Conservation (phyloP, 2,329 filamentous ascomycete genomes). For the Thelonectria rubi region DNA sequence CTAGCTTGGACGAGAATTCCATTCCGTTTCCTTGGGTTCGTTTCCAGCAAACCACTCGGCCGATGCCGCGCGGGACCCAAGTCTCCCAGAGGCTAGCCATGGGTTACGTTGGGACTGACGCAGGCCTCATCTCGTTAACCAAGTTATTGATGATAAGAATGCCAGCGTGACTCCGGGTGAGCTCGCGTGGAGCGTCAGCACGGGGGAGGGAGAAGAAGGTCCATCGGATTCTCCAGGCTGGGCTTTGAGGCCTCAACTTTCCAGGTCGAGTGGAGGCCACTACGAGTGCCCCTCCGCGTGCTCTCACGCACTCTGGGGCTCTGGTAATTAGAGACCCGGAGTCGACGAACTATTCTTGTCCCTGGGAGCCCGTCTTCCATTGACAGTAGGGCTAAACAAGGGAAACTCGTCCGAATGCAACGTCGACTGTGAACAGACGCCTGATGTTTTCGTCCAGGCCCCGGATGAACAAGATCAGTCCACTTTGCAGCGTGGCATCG, state of each 20-base stretch:
- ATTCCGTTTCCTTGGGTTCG: not conserved
- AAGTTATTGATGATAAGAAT: not conserved
- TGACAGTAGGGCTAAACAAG: not conserved
- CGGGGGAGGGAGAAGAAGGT: not conserved
- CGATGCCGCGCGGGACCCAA: not conserved
- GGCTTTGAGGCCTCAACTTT: constrained; percentile 1
- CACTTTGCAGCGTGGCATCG: constrained; percentile 1
- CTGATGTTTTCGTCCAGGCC: not conserved
- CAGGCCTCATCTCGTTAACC: not conserved
- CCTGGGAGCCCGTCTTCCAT: not conserved
- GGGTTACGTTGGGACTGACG: not conserved
- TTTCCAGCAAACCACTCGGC: not conserved
- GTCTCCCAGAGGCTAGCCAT: not conserved
- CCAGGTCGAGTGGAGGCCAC: not conserved
- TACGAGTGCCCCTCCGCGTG: not conserved
- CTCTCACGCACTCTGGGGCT: not conserved
- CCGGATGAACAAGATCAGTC: not conserved
- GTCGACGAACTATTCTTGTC: not conserved
- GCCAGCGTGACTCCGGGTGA: not conserved
- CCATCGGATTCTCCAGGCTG: not conserved
- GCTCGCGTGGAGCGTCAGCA: not conserved
- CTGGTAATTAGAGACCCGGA: not conserved
- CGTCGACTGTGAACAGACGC: not conserved
- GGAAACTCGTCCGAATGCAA: not conserved
- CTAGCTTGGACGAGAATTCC: not conserved